Evolutionary conservation across 495 filamentous ascomycete species (phyloP).

Genomic region (Penicillium odoratum): DNA sequence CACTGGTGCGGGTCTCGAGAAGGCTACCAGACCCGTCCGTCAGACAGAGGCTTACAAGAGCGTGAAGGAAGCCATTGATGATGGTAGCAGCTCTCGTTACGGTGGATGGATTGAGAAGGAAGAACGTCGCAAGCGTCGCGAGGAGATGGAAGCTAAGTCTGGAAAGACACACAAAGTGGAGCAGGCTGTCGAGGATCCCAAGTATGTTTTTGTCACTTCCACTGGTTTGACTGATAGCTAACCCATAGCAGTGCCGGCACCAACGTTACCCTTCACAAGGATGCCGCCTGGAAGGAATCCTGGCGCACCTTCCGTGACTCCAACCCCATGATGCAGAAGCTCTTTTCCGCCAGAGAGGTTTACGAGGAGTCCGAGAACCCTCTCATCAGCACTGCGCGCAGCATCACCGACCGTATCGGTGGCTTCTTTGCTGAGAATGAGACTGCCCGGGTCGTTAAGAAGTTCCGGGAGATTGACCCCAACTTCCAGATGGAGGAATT

Average conservation of each 20-base stretch:
- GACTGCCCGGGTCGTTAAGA: slow-evolving; percentile 94
- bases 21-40: slow-evolving; percentile 87
- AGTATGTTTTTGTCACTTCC: slow-evolving; percentile 58
- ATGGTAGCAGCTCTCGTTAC: slow-evolving; percentile 93
- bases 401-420: slow-evolving; percentile 87
- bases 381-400: slow-evolving; percentile 85
- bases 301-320: slow-evolving; percentile 91
- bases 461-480: slow-evolving; percentile 95
- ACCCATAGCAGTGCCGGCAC: slow-evolving; percentile 74
- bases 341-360: slow-evolving; percentile 77
- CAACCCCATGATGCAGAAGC: slow-evolving; percentile 80
- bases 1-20: slow-evolving; percentile 84
- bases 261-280: slow-evolving; percentile 93
- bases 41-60: slow-evolving; percentile 92
- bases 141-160: slow-evolving; percentile 59
- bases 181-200: slow-evolving; percentile 73
- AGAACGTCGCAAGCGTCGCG: slow-evolving; percentile 75
- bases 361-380: slow-evolving; percentile 98
- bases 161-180: slow-evolving; percentile 48
- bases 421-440: slow-evolving; percentile 99
- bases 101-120: slow-evolving; percentile 96
- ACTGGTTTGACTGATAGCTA: slow-evolving; percentile 15
- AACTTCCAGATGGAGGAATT: slow-evolving; percentile 93
- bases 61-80: slow-evolving; percentile 95
- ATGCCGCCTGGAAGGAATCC: slow-evolving; percentile 91